These are phyloP conservation scores for Cetradonia linearis DNA, from an alignment of 495 filamentous ascomycete species.

Conservation along the genomic window DNA sequence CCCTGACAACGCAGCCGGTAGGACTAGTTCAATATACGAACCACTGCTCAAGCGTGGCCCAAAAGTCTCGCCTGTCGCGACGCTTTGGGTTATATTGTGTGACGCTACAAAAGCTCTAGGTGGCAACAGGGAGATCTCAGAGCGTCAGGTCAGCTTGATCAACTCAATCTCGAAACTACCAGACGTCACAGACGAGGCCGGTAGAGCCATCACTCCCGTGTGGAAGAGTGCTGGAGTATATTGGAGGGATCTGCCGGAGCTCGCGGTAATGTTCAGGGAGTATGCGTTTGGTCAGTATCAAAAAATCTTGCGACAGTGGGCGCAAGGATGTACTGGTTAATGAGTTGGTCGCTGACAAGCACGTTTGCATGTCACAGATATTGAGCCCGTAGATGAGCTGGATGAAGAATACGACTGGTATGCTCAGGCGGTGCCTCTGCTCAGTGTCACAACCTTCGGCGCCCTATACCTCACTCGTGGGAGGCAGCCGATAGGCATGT, in stretches of 20 bases:
- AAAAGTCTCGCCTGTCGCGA: not conserved
- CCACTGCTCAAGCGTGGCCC: slow-evolving; percentile 2
- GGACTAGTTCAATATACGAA: slow-evolving; percentile 8
- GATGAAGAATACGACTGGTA: slow-evolving; percentile 7
- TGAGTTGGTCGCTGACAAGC: no score
- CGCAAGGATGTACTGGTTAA: no score
- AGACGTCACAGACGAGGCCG: not conserved
- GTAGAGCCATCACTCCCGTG: not conserved
- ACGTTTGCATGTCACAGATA: not conserved
- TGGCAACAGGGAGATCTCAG: not conserved
- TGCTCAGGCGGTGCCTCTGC: not conserved
- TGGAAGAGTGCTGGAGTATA: not conserved
- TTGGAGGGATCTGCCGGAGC: slow-evolving; percentile 15
- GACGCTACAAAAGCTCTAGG: not conserved
- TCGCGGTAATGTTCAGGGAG: slow-evolving; percentile 11
- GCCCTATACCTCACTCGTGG: slow-evolving; percentile 12
- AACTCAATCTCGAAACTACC: slow-evolving; percentile 9
- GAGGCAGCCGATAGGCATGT: slow-evolving; percentile 15
- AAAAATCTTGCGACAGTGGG: no score
- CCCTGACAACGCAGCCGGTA: not conserved
- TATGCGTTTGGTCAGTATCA: slow-evolving; percentile 7
- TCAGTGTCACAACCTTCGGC: slow-evolving; percentile 10
- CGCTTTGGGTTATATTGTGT: slow-evolving; percentile 10
- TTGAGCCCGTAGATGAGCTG: slow-evolving; percentile 1
- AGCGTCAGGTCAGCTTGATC: slow-evolving; percentile 1